Percentiles rank a stretch among this genome's conserved stretches.
Conservation (phyloP, 2,329 filamentous ascomycete genomes). For the Juglanconis sp. region DNA sequence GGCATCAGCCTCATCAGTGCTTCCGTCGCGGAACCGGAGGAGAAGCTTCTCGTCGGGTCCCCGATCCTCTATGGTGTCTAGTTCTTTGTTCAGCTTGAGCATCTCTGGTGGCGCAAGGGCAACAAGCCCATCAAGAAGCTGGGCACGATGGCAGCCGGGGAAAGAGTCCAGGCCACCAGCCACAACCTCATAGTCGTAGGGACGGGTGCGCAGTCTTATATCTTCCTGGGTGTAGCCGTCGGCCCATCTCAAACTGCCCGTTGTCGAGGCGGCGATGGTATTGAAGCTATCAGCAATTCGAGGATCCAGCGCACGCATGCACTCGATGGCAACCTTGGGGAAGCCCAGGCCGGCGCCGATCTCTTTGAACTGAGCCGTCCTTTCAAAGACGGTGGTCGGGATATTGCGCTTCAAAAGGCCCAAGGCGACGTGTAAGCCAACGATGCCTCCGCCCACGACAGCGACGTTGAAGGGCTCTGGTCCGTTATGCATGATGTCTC, state of each 20-base stretch:
- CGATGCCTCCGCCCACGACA: conserved; percentile 9
- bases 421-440: conserved; percentile 32
- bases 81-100: conserved; percentile 12
- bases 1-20: conserved; percentile 34
- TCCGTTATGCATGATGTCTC: too few species aligned
- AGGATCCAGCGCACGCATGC: conserved; percentile 30
- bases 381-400: conserved; percentile 17
- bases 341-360: conserved; percentile 24
- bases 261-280: conserved; percentile 20
- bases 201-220: background rate
- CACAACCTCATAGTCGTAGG: background rate
- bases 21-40: conserved; percentile 38
- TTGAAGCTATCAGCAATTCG: conserved; percentile 29
- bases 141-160: conserved; percentile 25
- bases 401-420: conserved; percentile 29
- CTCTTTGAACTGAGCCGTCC: conserved; percentile 7
- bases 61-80: conserved; percentile 12
- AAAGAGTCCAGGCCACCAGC: conserved; percentile 12
- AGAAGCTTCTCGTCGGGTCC: conserved; percentile 22
- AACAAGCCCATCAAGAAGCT: conserved; percentile 18
- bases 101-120: conserved; percentile 12
- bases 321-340: conserved; percentile 23
- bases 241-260: background rate
- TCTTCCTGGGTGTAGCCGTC: conserved; percentile 1
- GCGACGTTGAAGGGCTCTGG: background rate